These are phyloP conservation scores for Trichoderma asperellum DNA, from an alignment of 2,329 filamentous ascomycete species.

Conservation along the genomic window DNA sequence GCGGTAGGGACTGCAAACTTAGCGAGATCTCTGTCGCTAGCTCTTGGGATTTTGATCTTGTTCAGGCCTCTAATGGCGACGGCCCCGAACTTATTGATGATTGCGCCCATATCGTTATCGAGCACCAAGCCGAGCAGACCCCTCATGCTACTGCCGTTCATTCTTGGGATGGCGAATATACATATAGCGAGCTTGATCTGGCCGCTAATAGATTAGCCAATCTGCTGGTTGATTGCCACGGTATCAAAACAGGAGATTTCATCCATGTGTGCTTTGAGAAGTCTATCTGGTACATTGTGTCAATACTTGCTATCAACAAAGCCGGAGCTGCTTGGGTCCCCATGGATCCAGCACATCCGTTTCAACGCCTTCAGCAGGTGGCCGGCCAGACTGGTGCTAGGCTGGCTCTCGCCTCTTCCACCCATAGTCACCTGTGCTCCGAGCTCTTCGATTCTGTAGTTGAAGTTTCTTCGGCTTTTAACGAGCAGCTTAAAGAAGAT, in stretches of 20 bases:
- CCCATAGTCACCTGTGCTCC: constrained; percentile 27
- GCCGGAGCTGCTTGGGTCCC: constrained; percentile 30
- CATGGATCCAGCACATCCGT: constrained; percentile 28
- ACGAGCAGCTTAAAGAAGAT: not conserved
- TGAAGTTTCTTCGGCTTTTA: not conserved
- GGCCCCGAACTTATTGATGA: constrained; percentile 18
- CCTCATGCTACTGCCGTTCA: constrained; percentile 26
- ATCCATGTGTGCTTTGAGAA: constrained; percentile 33
- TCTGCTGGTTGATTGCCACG: constrained; percentile 17
- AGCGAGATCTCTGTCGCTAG: constrained; percentile 12
- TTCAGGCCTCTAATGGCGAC: constrained; percentile 15
- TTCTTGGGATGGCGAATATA: constrained; percentile 33
- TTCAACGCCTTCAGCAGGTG: constrained; percentile 11
- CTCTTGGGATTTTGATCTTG: constrained; percentile 22
- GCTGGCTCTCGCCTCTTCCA: constrained; percentile 4
- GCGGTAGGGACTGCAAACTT: not conserved
- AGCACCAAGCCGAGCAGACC: not conserved
- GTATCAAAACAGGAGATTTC: constrained; percentile 35
- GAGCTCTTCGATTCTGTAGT: constrained; percentile 6
- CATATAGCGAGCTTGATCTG: constrained; percentile 31
- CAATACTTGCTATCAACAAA: constrained; percentile 26
- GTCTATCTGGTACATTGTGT: constrained; percentile 30
- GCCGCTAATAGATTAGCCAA: constrained; percentile 24
- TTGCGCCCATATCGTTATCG: constrained; percentile 11
- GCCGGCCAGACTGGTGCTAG: constrained; percentile 3